Evolutionary conservation across 1,139 yeast genomes (phyloP), one percentile per base, ranked within the genome.

Genomic region (Saccharomyces uvarum): DNA sequence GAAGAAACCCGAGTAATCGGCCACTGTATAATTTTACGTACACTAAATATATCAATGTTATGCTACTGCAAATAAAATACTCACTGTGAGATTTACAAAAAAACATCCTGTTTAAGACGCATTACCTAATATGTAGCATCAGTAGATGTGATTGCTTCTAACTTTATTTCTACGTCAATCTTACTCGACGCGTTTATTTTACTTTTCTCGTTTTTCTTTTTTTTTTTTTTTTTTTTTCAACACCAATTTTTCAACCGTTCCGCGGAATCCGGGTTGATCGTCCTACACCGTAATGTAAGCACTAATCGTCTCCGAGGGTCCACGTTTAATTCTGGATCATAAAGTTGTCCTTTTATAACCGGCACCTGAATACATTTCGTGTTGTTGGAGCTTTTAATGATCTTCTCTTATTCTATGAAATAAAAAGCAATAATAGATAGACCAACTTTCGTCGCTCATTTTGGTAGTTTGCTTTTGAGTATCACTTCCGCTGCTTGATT

Each of bases 1-100:
- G 48, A 58, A 58, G 51, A 46, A 55, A 47, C 44, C 54, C 42
- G 19, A 29, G 21, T 11, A 38, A 29, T 11, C 28, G 13, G n/a
- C 19, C 31, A 26, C 16, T 16, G 33, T 38, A 27, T 38, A 38
- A 9, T 16, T 38, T 38, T 33, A 9, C 19, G 9, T 38, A 21
- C 9, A 38, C 44, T 38, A 21, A 38, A 16, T 38, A 38, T 38
- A 38, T 11, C 11, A 3, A 8, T 38, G 5, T 16, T 38, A 38
- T 16, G 44, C 44, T 19, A 21, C 24, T 5, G 24, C 44, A 19
- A 4, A 38, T 19, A 9, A 28, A 19, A 38, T 4, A 9, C 26
- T 38, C 19, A 33, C 41, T 13, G 19, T 38, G 11, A 24, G 19
- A 38, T 38, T 13, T 19, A 16, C 9, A 19, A 19, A 19, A 9